phyloP scores from a whole-genome alignment of 192 early-diverging fungal species.

The Pilobolus umbonatus region DNA sequence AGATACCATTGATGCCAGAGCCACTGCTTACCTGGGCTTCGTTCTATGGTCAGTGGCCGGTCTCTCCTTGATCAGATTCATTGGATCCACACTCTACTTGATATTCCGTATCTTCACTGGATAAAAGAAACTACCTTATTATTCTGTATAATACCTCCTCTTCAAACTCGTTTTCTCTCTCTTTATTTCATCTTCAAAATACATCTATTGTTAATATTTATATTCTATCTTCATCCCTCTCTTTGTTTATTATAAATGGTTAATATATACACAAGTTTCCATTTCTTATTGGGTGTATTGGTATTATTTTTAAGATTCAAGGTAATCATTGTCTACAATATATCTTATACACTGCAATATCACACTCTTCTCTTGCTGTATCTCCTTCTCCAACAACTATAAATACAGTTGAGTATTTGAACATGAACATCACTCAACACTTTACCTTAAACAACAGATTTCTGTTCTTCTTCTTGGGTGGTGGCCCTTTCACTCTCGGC shows the following conservation, averaged over 20 bases:
- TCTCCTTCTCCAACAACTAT: constrained; percentile 55
- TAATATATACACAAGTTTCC: too few species aligned
- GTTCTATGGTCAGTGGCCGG: constrained; percentile 76
- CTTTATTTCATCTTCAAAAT: too few species aligned
- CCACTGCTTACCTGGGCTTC: constrained; percentile 51
- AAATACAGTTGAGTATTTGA: neutral
- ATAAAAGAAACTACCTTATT: constrained; percentile 8
- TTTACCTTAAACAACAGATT: constrained; percentile 41
- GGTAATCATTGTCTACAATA: constrained; percentile 53
- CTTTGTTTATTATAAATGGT: neutral
- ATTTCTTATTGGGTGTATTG: too few species aligned
- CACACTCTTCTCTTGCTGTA: constrained; percentile 53
- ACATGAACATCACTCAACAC: too few species aligned
- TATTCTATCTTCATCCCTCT: neutral
- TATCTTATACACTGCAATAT: constrained; percentile 60
- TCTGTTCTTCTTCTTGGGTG: constrained; percentile 26
- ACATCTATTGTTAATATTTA: too few species aligned
- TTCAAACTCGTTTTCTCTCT: neutral
- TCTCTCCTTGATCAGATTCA: constrained; percentile 62
- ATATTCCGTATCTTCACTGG: constrained; percentile 54
- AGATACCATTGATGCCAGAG: constrained; percentile 25
- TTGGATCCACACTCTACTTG: constrained; percentile 63
- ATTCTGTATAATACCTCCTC: neutral
- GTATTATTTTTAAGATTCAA: constrained; percentile 32
- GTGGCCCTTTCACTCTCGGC: constrained; percentile 18